Evolutionary conservation across 495 filamentous ascomycete species (phyloP), one percentile per base, ranked within the genome.

Genomic region (Aspergillus sclerotioniger): DNA sequence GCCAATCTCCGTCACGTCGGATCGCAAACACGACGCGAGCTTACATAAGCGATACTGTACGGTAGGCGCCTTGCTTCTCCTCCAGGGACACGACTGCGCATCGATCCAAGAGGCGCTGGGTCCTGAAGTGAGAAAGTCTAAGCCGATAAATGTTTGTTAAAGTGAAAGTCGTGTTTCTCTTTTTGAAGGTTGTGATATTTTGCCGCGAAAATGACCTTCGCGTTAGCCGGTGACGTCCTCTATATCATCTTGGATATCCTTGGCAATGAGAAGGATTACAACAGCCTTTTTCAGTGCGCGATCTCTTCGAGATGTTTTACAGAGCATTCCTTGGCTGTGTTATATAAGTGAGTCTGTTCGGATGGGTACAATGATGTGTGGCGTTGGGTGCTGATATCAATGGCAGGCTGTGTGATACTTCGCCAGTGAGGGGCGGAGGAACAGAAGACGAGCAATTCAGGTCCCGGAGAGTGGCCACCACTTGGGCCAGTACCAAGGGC

Each of bases 321-420:
- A 0, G 62, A 76, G 13, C 76, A 85, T 51, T 83, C 87, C 3
- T 55, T 91, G 37, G 71, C 80, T 6, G 71, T 78, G 58, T 71
- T 93, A 0, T 93, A 92, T 64, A 76, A 84, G 85, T 86, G 13
- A 41, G 9, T 41, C 8, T 31, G 32, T 16, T 35, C 28, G 44
- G 31, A 16, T 55, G 7, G 33, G 25, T 17, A n/a, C 25, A 16
- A 41, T 32, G 16, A n/a, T 32, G n/a, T 51, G 33, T 37, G 33
- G 13, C 13, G 33, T n/a, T 12, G 37, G 12, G 9, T 25, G 17
- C 49, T 61, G 47, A 62, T 46, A 19, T 31, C 29, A 10, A 21
- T 37, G 3, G 17, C 32, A 75, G 73, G 46, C 63, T 75, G 58
- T 73, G 76, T 51, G 62, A 80, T 63, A 61, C 68, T 16, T 71